Conservation (phyloP, 148 eudicot species). For the Simmondsia chinensis region DNA sequence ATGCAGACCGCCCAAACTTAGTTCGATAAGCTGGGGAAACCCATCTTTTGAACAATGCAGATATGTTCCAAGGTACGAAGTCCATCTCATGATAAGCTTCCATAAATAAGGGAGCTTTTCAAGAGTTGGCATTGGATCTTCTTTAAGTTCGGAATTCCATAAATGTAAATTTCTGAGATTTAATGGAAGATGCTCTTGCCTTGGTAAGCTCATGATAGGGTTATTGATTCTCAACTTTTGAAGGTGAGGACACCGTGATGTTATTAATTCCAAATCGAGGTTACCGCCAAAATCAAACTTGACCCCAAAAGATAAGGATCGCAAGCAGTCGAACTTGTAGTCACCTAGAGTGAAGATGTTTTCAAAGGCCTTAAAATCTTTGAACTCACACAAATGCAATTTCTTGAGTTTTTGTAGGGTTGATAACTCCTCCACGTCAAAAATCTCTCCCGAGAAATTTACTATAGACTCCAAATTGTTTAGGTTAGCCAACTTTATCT, state of each 20-base stretch:
- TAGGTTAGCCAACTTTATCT: not conserved
- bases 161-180: conserved; percentile 1
- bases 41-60: conserved; percentile 10
- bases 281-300: too few relatives aligned
- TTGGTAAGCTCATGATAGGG: not conserved
- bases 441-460: conserved; percentile 2
- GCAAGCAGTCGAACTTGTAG: too few relatives aligned
- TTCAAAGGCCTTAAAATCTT: too few relatives aligned
- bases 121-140: conserved; percentile 5
- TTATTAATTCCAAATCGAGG: too few relatives aligned
- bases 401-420: too few relatives aligned
- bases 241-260: not conserved
- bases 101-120: conserved; percentile 11
- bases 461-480: conserved; percentile 9
- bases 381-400: too few relatives aligned
- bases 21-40: conserved; percentile 13
- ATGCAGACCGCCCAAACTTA: conserved; percentile 1
- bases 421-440: too few relatives aligned
- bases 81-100: not conserved
- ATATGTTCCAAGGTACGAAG: not conserved
- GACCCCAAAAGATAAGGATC: too few relatives aligned
- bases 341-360: too few relatives aligned
- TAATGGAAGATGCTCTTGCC: not conserved
- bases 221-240: not conserved
- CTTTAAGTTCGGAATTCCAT: not conserved